Evolutionary conservation across 345 rosid species (phyloP).

Genomic region (Mallotus nudiflorus): DNA sequence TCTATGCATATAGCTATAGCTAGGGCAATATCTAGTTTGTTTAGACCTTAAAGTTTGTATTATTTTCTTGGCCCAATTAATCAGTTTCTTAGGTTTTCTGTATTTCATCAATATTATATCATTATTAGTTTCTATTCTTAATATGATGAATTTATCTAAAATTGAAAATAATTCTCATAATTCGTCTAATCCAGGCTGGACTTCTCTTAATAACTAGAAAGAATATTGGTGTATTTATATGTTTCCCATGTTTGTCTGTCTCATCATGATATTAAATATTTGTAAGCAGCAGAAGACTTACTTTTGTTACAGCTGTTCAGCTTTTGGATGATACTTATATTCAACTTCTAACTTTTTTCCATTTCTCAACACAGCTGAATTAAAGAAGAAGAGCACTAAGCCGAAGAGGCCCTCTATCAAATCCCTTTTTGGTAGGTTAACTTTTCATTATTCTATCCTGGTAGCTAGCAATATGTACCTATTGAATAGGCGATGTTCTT

Average conservation of each 20-base stretch:
- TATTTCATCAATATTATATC: too few relatives aligned
- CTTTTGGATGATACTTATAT: background rate
- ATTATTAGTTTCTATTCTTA: background rate
- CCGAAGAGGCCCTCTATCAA: conserved; percentile 37
- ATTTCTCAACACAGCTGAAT: conserved; percentile 25
- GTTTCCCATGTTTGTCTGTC: background rate
- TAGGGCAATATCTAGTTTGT: too few relatives aligned
- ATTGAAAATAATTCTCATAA: background rate
- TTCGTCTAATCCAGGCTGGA: background rate
- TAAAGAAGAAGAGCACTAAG: conserved; percentile 34
- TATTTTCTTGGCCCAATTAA: too few relatives aligned
- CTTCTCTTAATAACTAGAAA: background rate
- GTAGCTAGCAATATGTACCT: background rate
- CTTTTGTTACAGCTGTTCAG: background rate
- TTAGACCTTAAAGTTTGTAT: too few relatives aligned
- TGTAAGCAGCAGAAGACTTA: conserved; percentile 3
- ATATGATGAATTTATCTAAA: background rate
- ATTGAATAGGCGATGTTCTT: background rate
- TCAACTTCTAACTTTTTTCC: conserved; percentile 1
- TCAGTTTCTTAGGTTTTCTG: too few relatives aligned
- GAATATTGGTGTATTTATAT: background rate
- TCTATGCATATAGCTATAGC: background rate
- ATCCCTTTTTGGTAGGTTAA: conserved; percentile 32
- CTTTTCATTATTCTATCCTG: background rate
- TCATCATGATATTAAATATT: background rate